Percentiles rank a stretch among this genome's conserved stretches.
Evolutionary conservation across 768 basidiomycete species (phyloP).

Genomic region (Myochromella boudieri): DNA sequence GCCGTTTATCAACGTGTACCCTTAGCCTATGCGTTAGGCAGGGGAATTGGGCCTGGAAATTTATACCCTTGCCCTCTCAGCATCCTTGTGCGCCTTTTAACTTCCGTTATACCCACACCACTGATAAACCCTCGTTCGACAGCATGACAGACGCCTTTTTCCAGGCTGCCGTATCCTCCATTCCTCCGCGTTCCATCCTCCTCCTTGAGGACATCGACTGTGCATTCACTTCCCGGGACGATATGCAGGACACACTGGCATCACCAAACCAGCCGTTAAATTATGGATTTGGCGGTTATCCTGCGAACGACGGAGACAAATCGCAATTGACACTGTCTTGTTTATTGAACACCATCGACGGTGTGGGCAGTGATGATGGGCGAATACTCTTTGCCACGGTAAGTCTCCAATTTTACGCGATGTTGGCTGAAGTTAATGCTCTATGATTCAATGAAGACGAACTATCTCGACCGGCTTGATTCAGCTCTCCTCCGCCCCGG

Average conservation of each 20-base stretch:
- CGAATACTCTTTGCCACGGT: constrained; percentile 77
- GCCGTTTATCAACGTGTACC: background rate
- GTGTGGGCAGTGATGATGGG: constrained; percentile 79
- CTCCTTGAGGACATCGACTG: constrained; percentile 65
- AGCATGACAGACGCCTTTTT: constrained; percentile 53
- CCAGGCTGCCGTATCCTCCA: constrained; percentile 40
- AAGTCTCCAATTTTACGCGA: too few species aligned
- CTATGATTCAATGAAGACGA: constrained; percentile 45
- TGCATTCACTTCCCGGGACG: constrained; percentile 50
- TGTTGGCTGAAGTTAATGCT: background rate
- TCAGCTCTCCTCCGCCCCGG: constrained; percentile 76
- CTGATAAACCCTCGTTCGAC: constrained; percentile 9
- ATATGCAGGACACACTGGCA: constrained; percentile 26
- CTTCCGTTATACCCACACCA: background rate
- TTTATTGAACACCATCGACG: constrained; percentile 77
- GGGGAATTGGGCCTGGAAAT: constrained; percentile 83
- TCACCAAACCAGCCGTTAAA: background rate
- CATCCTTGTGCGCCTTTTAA: constrained; percentile 37
- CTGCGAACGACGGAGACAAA: too few species aligned
- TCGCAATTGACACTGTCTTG: too few species aligned
- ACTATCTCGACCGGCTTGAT: constrained; percentile 69
- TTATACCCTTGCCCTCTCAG: constrained; percentile 57
- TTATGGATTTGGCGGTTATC: constrained; percentile 5
- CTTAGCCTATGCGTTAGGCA: constrained; percentile 26
- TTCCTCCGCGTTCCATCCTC: constrained; percentile 55